Conservation (phyloP, 805 yeast species). For the Clavispora vitiphila region DNA sequence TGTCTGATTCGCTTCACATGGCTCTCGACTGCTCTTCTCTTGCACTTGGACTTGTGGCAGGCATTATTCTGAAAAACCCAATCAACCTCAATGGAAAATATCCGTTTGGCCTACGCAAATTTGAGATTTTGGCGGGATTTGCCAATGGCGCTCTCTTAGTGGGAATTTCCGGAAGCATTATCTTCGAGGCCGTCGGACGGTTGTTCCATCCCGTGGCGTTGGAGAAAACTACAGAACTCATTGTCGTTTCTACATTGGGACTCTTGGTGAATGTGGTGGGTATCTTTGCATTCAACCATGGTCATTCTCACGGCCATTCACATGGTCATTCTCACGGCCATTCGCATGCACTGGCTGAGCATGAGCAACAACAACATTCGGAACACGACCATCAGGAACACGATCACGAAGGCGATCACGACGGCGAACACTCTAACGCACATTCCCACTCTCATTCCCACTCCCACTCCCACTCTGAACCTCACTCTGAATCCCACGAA, state of each 20-base stretch:
- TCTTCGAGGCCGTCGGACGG: slow-evolving; percentile 82
- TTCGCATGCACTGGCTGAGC: slow-evolving; percentile 24
- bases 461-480: slow-evolving; percentile 17
- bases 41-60: slow-evolving; percentile 84
- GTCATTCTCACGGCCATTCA: slow-evolving; percentile 49
- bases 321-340: slow-evolving; percentile 36
- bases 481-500: slow-evolving; percentile 7
- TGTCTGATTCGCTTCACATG: slow-evolving; percentile 96
- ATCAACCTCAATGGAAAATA: slow-evolving; percentile 55
- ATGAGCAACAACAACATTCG: slow-evolving; percentile 11
- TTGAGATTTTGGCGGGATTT: slow-evolving; percentile 92
- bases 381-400: too few relatives aligned
- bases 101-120: slow-evolving; percentile 81
- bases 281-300: slow-evolving; percentile 89
- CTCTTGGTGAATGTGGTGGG: slow-evolving; percentile 87
- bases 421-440: slow-evolving; percentile 4
- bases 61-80: slow-evolving; percentile 43
- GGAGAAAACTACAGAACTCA: slow-evolving; percentile 75
- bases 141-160: slow-evolving; percentile 86
- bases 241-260: slow-evolving; percentile 82
- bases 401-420: too few relatives aligned
- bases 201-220: slow-evolving; percentile 71
- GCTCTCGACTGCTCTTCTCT: slow-evolving; percentile 89
- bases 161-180: slow-evolving; percentile 85
- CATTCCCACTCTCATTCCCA: slow-evolving; percentile 3